phyloP scores from a whole-genome alignment of 2,329 filamentous ascomycete genomes.

The Pseudohalonectria lignicola region DNA sequence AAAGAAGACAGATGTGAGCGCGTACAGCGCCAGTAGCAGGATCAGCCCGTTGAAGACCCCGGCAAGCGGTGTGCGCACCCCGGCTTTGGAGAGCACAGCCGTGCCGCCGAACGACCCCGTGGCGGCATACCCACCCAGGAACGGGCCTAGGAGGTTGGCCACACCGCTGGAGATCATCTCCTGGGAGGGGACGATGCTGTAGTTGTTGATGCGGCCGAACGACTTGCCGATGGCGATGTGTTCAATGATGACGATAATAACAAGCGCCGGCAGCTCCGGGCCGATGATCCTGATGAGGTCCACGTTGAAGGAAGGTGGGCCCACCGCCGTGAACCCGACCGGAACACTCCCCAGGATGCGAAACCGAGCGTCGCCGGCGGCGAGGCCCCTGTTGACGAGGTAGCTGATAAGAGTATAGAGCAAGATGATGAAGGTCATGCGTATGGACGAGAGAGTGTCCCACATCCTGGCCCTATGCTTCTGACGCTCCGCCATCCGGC shows the following conservation, averaged over 20 bases:
- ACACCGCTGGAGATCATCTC: constrained; percentile 92
- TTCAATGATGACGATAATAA: constrained; percentile 93
- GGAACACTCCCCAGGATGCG: constrained; percentile 66
- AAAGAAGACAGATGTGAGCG: constrained; percentile 79
- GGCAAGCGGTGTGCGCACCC: constrained; percentile 85
- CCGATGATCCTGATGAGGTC: constrained; percentile 58
- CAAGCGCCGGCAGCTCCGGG: constrained; percentile 65
- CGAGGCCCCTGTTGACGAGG: constrained; percentile 61
- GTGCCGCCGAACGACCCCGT: constrained; percentile 95
- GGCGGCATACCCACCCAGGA: constrained; percentile 82
- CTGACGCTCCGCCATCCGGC: constrained; percentile 46
- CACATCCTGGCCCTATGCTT: constrained; percentile 2
- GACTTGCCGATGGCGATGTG: constrained; percentile 97
- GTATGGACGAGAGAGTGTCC: constrained; percentile 48
- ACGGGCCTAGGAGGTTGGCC: constrained; percentile 80
- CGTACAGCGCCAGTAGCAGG: constrained; percentile 83
- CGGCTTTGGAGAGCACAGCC: constrained; percentile 94
- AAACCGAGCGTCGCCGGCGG: constrained; percentile 47
- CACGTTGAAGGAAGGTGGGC: constrained; percentile 56
- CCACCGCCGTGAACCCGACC: constrained; percentile 73
- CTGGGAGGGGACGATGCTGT: constrained; percentile 92
- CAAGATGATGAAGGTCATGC: constrained; percentile 66
- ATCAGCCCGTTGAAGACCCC: constrained; percentile 80
- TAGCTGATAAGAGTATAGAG: constrained; percentile 86
- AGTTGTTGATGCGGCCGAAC: constrained; percentile 92